Conservation (phyloP, 2,329 filamentous ascomycete genomes). For the Rhytidhysteron rufulum region DNA sequence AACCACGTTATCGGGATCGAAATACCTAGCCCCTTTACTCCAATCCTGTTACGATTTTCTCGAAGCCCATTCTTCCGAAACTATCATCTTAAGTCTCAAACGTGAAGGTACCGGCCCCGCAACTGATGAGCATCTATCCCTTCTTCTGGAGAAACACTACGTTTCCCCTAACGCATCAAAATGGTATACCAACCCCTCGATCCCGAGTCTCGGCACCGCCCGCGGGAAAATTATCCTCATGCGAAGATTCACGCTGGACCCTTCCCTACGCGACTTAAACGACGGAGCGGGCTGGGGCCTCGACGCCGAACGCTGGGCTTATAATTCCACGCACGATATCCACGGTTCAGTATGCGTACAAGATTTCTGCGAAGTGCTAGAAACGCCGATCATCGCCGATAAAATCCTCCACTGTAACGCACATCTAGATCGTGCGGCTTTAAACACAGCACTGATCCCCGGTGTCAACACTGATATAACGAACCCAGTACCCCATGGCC, state of each 20-base stretch:
- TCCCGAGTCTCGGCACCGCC: constrained; percentile 74
- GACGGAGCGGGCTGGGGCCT: constrained; percentile 54
- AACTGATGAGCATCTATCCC: constrained; percentile 73
- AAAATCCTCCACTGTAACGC: constrained; percentile 73
- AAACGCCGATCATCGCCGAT: constrained; percentile 69
- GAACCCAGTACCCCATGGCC: constrained; percentile 47
- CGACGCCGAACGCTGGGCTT: constrained; percentile 68
- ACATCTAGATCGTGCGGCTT: constrained; percentile 68
- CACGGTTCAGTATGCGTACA: constrained; percentile 79
- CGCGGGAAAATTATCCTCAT: constrained; percentile 82
- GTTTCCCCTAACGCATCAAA: constrained; percentile 50
- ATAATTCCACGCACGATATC: constrained; percentile 77
- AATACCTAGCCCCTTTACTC: constrained; percentile 73
- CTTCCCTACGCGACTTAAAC: constrained; percentile 50
- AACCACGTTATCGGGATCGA: constrained; percentile 75
- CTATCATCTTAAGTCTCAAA: constrained; percentile 82
- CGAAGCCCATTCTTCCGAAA: constrained; percentile 72
- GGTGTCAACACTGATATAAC: constrained; percentile 36
- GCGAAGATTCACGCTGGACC: constrained; percentile 70
- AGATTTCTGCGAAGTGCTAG: constrained; percentile 87
- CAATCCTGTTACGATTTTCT: constrained; percentile 71
- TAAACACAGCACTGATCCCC: constrained; percentile 33
- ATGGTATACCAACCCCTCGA: constrained; percentile 76
- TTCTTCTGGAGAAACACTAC: constrained; percentile 71
- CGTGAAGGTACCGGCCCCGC: constrained; percentile 80